Evolutionary conservation across 1,139 yeast genomes (phyloP).

Genomic region (Pichia kudriavzevii): DNA sequence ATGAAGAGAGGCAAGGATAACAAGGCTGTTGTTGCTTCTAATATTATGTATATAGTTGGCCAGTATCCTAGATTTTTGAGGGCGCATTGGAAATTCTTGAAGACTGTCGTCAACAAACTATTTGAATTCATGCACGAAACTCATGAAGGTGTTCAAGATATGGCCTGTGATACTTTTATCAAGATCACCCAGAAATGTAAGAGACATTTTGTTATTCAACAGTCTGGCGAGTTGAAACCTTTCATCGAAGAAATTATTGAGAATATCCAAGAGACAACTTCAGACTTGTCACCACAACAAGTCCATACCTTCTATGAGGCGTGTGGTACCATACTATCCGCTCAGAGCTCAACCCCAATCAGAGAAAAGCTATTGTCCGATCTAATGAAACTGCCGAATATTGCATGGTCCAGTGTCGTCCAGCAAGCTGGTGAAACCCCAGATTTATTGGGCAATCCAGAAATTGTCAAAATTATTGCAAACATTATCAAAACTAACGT

Average conservation of each 20-base stretch:
- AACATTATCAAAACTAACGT: slow-evolving; percentile 92
- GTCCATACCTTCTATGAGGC: slow-evolving; percentile 97
- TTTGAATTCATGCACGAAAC: slow-evolving; percentile 99
- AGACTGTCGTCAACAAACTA: slow-evolving; percentile 89
- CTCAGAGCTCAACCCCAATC: slow-evolving; percentile 57
- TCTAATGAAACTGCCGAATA: slow-evolving; percentile 84
- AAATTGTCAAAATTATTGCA: slow-evolving; percentile 86
- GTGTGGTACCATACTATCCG: slow-evolving; percentile 88
- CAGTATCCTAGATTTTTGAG: slow-evolving; percentile 95
- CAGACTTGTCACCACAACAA: slow-evolving; percentile 92
- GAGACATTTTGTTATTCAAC: slow-evolving; percentile 86
- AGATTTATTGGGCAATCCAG: slow-evolving; percentile 71
- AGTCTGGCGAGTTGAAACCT: slow-evolving; percentile 83
- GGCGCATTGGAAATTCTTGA: slow-evolving; percentile 96
- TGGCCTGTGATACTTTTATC: slow-evolving; percentile 98
- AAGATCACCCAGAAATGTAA: slow-evolving; percentile 93
- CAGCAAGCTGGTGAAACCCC: slow-evolving; percentile 87
- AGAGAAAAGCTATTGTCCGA: slow-evolving; percentile 71
- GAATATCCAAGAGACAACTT: slow-evolving; percentile 77
- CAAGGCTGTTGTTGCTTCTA: slow-evolving; percentile 97
- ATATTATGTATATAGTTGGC: slow-evolving; percentile 98
- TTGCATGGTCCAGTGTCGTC: slow-evolving; percentile 89
- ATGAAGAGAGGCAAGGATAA: slow-evolving; percentile 96
- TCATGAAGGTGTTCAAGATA: slow-evolving; percentile 98
- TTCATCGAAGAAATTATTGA: slow-evolving; percentile 85